Evolutionary conservation across 1,284 basidiomycete genomes (phyloP).

Genomic region (Fomitopsis palustris): DNA sequence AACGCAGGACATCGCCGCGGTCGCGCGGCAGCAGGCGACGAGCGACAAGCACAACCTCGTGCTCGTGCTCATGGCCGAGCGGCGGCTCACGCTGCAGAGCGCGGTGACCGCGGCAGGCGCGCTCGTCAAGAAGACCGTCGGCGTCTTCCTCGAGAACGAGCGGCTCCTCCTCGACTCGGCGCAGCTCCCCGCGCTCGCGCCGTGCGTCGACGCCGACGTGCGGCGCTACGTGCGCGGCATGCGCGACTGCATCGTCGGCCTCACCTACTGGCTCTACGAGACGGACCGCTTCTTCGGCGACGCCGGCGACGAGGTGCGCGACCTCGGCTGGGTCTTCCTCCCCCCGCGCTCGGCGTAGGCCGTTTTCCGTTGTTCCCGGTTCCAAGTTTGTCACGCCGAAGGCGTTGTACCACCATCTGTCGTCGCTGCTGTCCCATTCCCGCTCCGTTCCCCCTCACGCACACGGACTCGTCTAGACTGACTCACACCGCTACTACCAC

Average conservation of each 20-base stretch:
- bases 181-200: constrained; percentile 2
- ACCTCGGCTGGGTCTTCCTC: constrained; percentile 63
- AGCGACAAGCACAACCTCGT: constrained; percentile 40
- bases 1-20: constrained; percentile 51
- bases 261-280: constrained; percentile 58
- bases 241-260: constrained; percentile 49
- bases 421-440: too few relatives aligned
- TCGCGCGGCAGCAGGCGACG: constrained; percentile 37
- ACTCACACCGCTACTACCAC: neutral
- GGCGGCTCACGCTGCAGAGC: constrained; percentile 40
- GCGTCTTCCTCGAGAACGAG: constrained; percentile 34
- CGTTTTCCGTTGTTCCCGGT: neutral
- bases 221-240: constrained; percentile 42
- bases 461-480: neutral
- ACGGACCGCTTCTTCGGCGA: constrained; percentile 54
- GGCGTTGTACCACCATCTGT: neutral
- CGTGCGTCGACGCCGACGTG: constrained; percentile 28
- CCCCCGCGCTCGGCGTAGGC: constrained; percentile 10
- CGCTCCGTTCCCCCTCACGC: neutral
- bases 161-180: constrained; percentile 15
- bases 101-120: constrained; percentile 43
- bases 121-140: constrained; percentile 37
- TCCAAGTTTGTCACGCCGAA: neutral
- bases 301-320: constrained; percentile 52
- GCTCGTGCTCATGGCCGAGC: constrained; percentile 37